These are phyloP conservation scores for Mycena polygramma DNA, from an alignment of 768 basidiomycete genomes.

Conservation along the genomic window DNA sequence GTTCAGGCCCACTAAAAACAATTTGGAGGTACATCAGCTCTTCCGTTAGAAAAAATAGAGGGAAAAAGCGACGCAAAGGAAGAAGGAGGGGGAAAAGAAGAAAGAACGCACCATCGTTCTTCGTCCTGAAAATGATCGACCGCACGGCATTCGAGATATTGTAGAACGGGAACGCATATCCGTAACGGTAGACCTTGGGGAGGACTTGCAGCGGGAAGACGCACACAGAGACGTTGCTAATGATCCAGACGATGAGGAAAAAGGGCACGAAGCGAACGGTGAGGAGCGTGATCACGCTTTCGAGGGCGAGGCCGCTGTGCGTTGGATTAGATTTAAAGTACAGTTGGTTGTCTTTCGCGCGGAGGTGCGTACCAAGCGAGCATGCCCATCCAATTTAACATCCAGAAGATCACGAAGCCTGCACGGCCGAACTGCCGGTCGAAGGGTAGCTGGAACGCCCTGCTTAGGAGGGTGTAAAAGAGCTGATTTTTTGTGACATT, in stretches of 20 bases:
- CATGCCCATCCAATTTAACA: constrained; percentile 50
- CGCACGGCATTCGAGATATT: neutral
- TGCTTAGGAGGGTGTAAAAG: constrained; percentile 56
- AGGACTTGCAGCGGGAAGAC: neutral
- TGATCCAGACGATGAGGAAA: neutral
- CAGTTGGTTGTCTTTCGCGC: no score
- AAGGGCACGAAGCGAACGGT: neutral
- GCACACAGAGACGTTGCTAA: neutral
- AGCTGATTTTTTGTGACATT: no score
- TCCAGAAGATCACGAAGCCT: constrained; percentile 49
- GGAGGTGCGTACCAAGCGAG: no score
- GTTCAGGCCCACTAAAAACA: constrained; percentile 66
- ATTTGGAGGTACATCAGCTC: neutral
- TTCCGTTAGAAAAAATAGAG: neutral
- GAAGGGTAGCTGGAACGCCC: constrained; percentile 61
- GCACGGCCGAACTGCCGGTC: constrained; percentile 44
- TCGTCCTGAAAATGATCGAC: neutral
- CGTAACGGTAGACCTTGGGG: neutral
- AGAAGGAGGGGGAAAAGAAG: constrained; percentile 40
- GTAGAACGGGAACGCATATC: neutral
- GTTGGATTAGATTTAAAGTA: neutral
- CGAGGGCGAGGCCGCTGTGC: neutral
- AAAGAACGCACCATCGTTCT: constrained; percentile 51
- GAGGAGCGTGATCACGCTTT: neutral
- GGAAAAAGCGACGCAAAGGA: no score